Conservation (phyloP, 352 stramenopile genomes). For the Globisporangium acanthophoron region DNA sequence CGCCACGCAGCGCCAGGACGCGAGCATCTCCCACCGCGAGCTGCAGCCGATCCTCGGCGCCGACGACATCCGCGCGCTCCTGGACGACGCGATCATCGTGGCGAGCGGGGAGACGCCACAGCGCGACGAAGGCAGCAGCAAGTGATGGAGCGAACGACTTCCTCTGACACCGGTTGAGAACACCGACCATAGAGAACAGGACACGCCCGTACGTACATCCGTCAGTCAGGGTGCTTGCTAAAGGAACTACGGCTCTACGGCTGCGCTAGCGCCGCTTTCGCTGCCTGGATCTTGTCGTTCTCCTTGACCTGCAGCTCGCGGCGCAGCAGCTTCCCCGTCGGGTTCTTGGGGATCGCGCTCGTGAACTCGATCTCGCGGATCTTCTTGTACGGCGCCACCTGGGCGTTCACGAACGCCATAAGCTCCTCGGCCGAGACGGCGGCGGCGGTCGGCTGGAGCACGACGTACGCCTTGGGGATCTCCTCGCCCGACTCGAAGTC, state of each 20-base stretch:
- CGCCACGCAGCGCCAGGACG: conserved; percentile 44
- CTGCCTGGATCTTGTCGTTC: not conserved
- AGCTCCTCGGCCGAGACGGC: conserved; percentile 18
- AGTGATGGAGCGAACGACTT: not conserved
- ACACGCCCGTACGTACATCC: too few relatives aligned
- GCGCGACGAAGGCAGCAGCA: not conserved
- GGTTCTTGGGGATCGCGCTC: conserved; percentile 83
- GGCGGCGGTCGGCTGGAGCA: conserved; percentile 36
- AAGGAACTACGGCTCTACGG: not conserved
- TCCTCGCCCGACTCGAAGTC: conserved; percentile 74
- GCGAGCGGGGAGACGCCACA: conserved; percentile 3
- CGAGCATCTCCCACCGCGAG: conserved; percentile 24
- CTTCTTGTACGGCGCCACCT: conserved; percentile 86
- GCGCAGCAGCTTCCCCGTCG: conserved; percentile 88
- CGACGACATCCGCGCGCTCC: conserved; percentile 50
- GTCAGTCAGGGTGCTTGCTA: not conserved
- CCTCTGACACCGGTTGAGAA: too few relatives aligned
- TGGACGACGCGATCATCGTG: conserved; percentile 39
- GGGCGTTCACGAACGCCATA: conserved; percentile 68
- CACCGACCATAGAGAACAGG: not conserved
- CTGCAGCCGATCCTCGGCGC: conserved; percentile 44
- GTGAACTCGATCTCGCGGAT: conserved; percentile 85
- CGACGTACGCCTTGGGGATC: conserved; percentile 87
- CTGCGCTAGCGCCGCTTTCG: not conserved
- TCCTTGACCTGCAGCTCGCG: conserved; percentile 59